These are phyloP conservation scores for Colletotrichum sp. DNA, from an alignment of 2,329 filamentous ascomycete species.

Conservation along the genomic window DNA sequence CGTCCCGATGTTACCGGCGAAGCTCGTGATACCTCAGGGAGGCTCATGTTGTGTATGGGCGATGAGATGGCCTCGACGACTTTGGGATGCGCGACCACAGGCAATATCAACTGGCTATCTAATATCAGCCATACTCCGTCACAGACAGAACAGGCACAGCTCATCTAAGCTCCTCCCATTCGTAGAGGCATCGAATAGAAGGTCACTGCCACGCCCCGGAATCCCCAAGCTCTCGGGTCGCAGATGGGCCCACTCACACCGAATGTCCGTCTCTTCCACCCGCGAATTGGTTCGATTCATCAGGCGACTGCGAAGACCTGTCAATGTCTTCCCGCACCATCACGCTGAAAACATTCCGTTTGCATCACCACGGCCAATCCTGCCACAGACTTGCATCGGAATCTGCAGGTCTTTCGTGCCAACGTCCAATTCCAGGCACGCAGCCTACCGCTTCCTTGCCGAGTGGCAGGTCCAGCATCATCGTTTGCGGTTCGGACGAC, in stretches of 20 bases:
- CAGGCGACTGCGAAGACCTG: background rate
- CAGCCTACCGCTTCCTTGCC: background rate
- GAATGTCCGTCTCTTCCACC: background rate
- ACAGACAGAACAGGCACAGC: background rate
- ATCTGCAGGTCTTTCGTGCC: background rate
- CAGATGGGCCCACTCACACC: slow-evolving; percentile 15
- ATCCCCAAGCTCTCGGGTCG: slow-evolving; percentile 11
- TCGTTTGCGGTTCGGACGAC: background rate
- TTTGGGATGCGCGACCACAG: background rate
- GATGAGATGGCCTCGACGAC: background rate
- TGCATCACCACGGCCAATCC: slow-evolving; percentile 3
- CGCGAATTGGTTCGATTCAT: slow-evolving; percentile 8
- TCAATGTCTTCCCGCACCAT: background rate
- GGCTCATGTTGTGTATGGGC: background rate
- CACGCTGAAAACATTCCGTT: background rate
- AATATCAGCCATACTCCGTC: background rate
- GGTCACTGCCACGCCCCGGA: background rate
- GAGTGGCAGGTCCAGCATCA: slow-evolving; percentile 1
- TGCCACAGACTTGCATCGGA: background rate
- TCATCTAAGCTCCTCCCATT: background rate
- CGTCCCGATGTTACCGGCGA: background rate
- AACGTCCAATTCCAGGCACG: background rate
- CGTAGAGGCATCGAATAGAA: background rate
- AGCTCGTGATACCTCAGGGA: background rate
- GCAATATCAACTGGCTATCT: background rate